These are phyloP conservation scores for Phytophthora citricola DNA, from an alignment of 352 stramenopile species.

Conservation along the genomic window DNA sequence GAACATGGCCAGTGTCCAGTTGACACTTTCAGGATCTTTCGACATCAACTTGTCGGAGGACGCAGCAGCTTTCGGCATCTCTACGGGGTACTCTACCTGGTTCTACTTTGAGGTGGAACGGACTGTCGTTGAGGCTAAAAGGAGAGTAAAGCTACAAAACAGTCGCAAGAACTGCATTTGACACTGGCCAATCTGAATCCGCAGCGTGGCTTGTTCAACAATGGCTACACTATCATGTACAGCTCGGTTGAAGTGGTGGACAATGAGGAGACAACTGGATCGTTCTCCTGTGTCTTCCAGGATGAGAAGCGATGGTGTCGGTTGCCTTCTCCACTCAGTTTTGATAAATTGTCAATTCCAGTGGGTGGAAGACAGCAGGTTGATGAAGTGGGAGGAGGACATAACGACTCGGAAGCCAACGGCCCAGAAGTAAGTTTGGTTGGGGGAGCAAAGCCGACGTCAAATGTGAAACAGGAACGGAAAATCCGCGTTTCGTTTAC, in stretches of 20 bases:
- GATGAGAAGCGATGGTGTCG: conserved; percentile 47
- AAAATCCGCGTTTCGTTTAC: conserved; percentile 69
- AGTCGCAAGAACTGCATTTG: conserved; percentile 54
- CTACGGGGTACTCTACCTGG: conserved; percentile 85
- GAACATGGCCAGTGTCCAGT: conserved; percentile 56
- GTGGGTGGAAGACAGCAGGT: conserved; percentile 45
- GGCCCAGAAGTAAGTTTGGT: conserved; percentile 11
- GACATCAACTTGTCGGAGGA: conserved; percentile 51
- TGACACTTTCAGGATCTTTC: conserved; percentile 33
- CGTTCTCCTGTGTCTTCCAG: conserved; percentile 54
- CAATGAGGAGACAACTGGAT: conserved; percentile 14
- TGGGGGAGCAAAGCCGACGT: neutral
- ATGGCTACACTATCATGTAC: conserved; percentile 80
- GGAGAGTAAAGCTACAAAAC: conserved; percentile 18
- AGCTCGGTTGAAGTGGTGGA: conserved; percentile 50
- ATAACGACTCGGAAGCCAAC: conserved; percentile 39
- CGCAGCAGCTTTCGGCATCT: conserved; percentile 42
- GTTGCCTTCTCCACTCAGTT: conserved; percentile 43
- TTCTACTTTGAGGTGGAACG: conserved; percentile 88
- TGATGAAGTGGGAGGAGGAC: conserved; percentile 33
- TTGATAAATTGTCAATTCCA: conserved; percentile 45
- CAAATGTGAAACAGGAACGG: conserved; percentile 30
- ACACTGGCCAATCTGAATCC: conserved; percentile 83
- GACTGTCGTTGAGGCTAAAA: conserved; percentile 1
- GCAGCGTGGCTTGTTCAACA: conserved; percentile 74